Base-by-base conservation (phyloP, 805 yeast genomes). In the Scheffersomyces amazonensis region DNA sequence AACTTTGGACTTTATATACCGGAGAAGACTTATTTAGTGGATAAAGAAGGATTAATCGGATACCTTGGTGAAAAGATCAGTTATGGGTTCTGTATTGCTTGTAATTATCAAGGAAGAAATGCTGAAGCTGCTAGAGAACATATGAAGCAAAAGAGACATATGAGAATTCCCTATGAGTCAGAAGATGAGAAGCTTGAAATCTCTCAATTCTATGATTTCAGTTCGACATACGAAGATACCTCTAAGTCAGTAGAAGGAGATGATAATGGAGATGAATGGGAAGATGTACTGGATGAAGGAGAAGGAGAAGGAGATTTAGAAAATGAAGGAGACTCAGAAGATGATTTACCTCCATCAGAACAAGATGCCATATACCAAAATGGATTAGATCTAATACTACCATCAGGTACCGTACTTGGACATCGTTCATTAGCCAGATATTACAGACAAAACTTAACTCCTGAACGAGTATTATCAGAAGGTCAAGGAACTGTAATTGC, bases 81-180 rank as follows among this genome's bases (percentile, higher is more conserved):
- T 8, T 72, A 81, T 31, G 96, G 96, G 28, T 82, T 83, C 47
- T 93, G 99, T 58, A 62, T 91, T 33, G 76, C 79, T 37, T 93
- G 99, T 59, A 70, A 71, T 22, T 93, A 81, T 56, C 84, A 86
- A 60, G 98, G 98, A n/a, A 76, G 78, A 44, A 78, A 80, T 37
- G 56, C 91, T 21, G 95, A 87, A 53, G 85, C 96, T 43, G 89
- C 87, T 9, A 81, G 96, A 49, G 93, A 87, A 31, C 99, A 93
- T 60, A 83, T 88, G 85, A 51, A 71, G 4, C 75, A 84, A 7
- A 93, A 93, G 61, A 80, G 88, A 41, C 99, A 93, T 60, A 84
- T 91, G 66, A 77, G 80, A 54, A 74, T 93, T 43, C 97, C 98
- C 1, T 93, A 85, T 61, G 98, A 93, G 52, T 62, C 79, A 0